Evolutionary conservation across 2,329 filamentous ascomycete species (phyloP).

Genomic region (Moelleriella libera): DNA sequence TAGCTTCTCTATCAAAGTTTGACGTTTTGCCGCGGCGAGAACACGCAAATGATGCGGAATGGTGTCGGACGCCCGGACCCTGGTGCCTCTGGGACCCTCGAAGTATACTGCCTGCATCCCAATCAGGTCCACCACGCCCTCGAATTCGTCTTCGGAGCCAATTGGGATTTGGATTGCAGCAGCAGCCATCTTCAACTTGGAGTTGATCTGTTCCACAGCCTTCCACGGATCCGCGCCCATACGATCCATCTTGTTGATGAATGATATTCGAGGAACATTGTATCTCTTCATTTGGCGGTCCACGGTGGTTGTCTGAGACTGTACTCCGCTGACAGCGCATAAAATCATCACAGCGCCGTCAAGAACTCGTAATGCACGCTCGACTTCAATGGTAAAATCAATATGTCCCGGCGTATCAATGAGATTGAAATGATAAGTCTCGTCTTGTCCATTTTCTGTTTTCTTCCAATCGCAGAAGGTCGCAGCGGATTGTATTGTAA

Average conservation of each 20-base stretch:
- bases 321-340: conserved; percentile 91
- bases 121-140: conserved; percentile 85
- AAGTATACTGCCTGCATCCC: conserved; percentile 90
- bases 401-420: conserved; percentile 98
- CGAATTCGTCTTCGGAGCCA: conserved; percentile 78
- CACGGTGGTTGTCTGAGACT: conserved; percentile 95
- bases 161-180: conserved; percentile 93
- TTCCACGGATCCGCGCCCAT: conserved; percentile 99
- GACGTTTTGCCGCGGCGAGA: conserved; percentile 70
- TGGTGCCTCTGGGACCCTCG: conserved; percentile 68
- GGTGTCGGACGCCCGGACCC: conserved; percentile 59
- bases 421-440: conserved; percentile 94
- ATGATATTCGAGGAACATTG: conserved; percentile 88
- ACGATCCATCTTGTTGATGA: conserved; percentile 99
- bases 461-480: conserved; percentile 97
- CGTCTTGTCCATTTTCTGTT: conserved; percentile 66
- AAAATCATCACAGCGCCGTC: conserved; percentile 98
- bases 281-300: conserved; percentile 98
- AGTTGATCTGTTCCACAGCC: conserved; percentile 93
- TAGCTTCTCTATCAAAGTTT: conserved; percentile 80
- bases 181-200: conserved; percentile 83
- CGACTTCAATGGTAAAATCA: conserved; percentile 97
- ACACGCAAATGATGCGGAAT: conserved; percentile 67
- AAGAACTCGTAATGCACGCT: conserved; percentile 83
- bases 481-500: conserved; percentile 95